Percentiles rank a stretch among this genome's conserved stretches.
These are phyloP conservation scores for Neofusicoccum ribis DNA, from an alignment of 2,329 filamentous ascomycete genomes.

Conservation along the genomic window DNA sequence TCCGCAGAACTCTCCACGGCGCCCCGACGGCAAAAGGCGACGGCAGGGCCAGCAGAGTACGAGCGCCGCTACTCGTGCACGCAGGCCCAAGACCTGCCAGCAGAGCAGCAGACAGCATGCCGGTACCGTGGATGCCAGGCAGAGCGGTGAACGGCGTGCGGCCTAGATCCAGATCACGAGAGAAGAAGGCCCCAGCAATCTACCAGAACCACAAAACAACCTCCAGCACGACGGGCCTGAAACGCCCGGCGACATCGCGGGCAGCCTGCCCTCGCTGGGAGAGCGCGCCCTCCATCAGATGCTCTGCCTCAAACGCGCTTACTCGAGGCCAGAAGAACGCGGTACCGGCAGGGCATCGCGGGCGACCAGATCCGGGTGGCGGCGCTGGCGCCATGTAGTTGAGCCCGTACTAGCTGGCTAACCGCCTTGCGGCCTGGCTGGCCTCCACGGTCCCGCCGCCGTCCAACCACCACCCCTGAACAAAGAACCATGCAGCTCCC, in stretches of 20 bases:
- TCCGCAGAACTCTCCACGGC: background rate
- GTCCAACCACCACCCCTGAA: slow-evolving; percentile 14
- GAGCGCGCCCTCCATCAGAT: background rate
- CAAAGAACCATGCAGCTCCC: background rate
- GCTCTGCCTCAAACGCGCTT: slow-evolving; percentile 12
- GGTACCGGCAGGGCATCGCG: background rate
- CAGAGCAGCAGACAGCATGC: background rate
- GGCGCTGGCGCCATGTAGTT: background rate
- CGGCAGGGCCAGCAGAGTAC: background rate
- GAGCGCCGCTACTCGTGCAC: background rate
- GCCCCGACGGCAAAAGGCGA: background rate
- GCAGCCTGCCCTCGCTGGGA: too few relatives aligned
- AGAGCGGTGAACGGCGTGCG: slow-evolving; percentile 11
- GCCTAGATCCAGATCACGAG: slow-evolving; percentile 6
- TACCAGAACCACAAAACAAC: slow-evolving; percentile 13
- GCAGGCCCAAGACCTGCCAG: background rate
- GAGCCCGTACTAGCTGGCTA: background rate
- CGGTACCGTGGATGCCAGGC: slow-evolving; percentile 4
- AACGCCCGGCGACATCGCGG: background rate
- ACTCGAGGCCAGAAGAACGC: background rate
- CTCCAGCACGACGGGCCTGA: background rate
- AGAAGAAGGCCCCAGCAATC: background rate
- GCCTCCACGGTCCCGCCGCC: slow-evolving; percentile 1
- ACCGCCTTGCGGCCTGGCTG: background rate
- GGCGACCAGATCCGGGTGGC: background rate